Conservation (phyloP, 2,329 filamentous ascomycete species). For the Penicillium hordei region DNA sequence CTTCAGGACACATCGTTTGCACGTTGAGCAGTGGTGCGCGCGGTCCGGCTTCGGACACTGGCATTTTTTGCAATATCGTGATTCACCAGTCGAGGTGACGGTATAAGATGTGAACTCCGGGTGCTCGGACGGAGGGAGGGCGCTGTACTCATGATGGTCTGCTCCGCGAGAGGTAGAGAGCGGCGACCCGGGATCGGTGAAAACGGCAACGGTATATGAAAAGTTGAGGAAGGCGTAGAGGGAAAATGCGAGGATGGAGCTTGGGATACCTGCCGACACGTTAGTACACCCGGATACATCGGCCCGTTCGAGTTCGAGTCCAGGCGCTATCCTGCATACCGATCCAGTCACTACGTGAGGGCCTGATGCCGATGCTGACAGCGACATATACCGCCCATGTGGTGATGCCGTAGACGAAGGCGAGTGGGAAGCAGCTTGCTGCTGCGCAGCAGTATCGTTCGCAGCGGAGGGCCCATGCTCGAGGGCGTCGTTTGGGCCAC, state of each 20-base stretch:
- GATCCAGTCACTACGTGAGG: constrained; percentile 50
- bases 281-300: not conserved
- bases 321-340: constrained; percentile 29
- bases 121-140: constrained; percentile 71
- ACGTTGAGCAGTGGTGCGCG: constrained; percentile 94
- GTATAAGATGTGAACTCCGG: constrained; percentile 73
- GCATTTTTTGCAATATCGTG: constrained; percentile 96
- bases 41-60: constrained; percentile 92
- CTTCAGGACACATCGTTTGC: constrained; percentile 90
- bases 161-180: constrained; percentile 35
- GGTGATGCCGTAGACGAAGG: constrained; percentile 85
- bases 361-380: constrained; percentile 65
- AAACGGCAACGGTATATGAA: constrained; percentile 90
- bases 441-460: constrained; percentile 82
- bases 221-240: constrained; percentile 80
- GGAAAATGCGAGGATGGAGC: constrained; percentile 63
- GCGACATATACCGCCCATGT: constrained; percentile 92
- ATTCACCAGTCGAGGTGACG: constrained; percentile 84
- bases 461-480: constrained; percentile 50
- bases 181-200: constrained; percentile 79
- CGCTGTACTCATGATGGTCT: constrained; percentile 61
- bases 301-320: not conserved
- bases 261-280: constrained; percentile 37
- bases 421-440: constrained; percentile 79
- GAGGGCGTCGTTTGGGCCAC: constrained; percentile 43